Conservation (phyloP, 73 alveolate genomes). For the Loxodes magnus region DNA sequence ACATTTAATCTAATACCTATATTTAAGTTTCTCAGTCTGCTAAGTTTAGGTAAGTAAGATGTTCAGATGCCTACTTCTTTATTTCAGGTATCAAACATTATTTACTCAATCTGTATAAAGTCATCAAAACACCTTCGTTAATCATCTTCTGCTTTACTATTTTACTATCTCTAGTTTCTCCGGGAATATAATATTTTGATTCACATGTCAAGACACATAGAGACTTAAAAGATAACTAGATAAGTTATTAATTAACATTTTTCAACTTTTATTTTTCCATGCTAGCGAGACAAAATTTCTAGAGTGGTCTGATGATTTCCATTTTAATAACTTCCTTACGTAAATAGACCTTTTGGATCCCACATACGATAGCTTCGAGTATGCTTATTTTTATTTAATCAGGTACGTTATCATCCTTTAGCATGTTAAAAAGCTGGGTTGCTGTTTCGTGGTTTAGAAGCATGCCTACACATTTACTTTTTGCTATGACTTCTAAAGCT, state of each 20-base stretch:
- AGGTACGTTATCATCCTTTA: not conserved
- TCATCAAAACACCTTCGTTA: not conserved
- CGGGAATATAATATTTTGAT: conserved; percentile 5
- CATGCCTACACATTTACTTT: not conserved
- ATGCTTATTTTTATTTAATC: not conserved
- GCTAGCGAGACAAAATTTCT: too few relatives aligned
- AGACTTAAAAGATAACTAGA: too few relatives aligned
- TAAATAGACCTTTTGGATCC: not conserved
- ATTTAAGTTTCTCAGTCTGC: conserved; percentile 4
- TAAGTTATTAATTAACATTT: too few relatives aligned
- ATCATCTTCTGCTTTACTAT: not conserved
- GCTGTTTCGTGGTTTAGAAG: not conserved
- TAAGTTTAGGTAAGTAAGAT: not conserved
- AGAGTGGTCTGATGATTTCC: too few relatives aligned
- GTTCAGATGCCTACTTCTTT: not conserved
- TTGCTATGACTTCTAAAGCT: not conserved
- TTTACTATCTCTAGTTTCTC: not conserved
- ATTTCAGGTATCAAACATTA: not conserved
- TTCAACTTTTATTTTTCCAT: too few relatives aligned
- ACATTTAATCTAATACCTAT: not conserved
- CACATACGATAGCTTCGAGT: not conserved
- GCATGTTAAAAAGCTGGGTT: not conserved
- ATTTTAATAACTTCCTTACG: not conserved
- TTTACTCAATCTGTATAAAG: not conserved
- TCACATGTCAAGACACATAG: too few relatives aligned